A percentile compares a stretch with the other conserved stretches of the same genome.
Evolutionary conservation across 768 basidiomycete species (phyloP).

Genomic region (Mycena haematopus): DNA sequence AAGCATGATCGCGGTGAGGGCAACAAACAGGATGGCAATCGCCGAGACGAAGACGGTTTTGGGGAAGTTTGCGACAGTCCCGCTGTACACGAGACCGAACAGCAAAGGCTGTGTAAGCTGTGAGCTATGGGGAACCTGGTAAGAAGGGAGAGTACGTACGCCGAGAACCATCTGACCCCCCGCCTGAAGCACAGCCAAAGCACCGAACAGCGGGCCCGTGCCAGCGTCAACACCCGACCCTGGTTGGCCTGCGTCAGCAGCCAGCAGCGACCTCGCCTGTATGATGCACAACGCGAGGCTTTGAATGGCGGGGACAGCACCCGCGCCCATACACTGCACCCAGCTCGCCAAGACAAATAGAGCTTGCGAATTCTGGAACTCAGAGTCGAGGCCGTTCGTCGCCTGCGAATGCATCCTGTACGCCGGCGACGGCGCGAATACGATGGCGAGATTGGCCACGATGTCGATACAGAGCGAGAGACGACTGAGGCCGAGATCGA

Average conservation of each 20-base stretch:
- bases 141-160: constrained; percentile 38
- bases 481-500: constrained; percentile 70
- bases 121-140: constrained; percentile 9
- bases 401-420: constrained; percentile 36
- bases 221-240: constrained; percentile 30
- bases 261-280: constrained; percentile 50
- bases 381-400: constrained; percentile 7
- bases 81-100: constrained; percentile 75
- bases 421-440: constrained; percentile 55
- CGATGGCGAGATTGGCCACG: constrained; percentile 63
- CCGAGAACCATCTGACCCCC: constrained; percentile 70
- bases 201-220: constrained; percentile 71
- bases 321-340: constrained; percentile 66
- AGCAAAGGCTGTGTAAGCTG: constrained; percentile 59
- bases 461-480: constrained; percentile 72
- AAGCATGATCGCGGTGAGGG: constrained; percentile 46
- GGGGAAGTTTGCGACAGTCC: constrained; percentile 70
- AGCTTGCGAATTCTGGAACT: constrained; percentile 39
- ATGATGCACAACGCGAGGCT: constrained; percentile 74
- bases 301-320: constrained; percentile 69
- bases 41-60: constrained; percentile 73
- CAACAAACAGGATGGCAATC: constrained; percentile 52
- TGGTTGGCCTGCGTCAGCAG: constrained; percentile 30
- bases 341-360: constrained; percentile 69
- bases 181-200: constrained; percentile 74